Conservation (phyloP, 495 filamentous ascomycete genomes). For the Symbiotaphrina buchneri region DNA sequence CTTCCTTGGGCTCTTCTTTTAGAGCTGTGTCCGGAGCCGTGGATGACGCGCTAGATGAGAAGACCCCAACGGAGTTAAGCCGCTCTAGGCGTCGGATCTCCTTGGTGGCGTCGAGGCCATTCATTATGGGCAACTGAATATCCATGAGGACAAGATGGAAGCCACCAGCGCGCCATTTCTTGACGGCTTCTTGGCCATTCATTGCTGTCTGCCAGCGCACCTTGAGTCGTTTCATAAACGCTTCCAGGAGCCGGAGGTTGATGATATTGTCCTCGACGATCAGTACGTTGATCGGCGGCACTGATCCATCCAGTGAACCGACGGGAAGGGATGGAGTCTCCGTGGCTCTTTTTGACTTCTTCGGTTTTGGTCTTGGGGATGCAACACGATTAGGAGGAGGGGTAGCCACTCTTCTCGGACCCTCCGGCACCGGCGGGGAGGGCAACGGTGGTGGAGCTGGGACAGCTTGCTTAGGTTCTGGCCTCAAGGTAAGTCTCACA, state of each 20-base stretch:
- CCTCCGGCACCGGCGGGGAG: constrained; percentile 28
- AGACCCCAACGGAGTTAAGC: constrained; percentile 76
- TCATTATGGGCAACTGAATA: constrained; percentile 96
- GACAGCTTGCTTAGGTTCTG: constrained; percentile 13
- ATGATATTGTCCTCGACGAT: constrained; percentile 99
- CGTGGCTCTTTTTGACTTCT: constrained; percentile 26
- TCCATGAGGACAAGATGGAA: constrained; percentile 98
- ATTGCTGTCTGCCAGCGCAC: constrained; percentile 96
- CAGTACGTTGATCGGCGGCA: constrained; percentile 91
- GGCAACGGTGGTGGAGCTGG: constrained; percentile 29
- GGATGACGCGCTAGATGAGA: constrained; percentile 24
- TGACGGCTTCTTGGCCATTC: constrained; percentile 81
- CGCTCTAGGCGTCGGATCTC: constrained; percentile 83
- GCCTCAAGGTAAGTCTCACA: too few relatives aligned
- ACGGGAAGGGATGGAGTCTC: constrained; percentile 29
- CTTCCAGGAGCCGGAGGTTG: constrained; percentile 79
- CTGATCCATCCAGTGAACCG: constrained; percentile 57
- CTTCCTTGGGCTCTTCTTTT: constrained; percentile 17
- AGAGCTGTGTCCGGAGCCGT: constrained; percentile 14
- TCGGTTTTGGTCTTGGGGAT: constrained; percentile 30
- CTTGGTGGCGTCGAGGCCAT: constrained; percentile 83
- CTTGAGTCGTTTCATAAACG: constrained; percentile 89
- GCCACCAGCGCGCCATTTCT: constrained; percentile 82
- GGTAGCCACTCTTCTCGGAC: constrained; percentile 21
- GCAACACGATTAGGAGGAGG: constrained; percentile 31